Conservation (phyloP, 1,284 basidiomycete species). For the Trichosporon sp. region DNA sequence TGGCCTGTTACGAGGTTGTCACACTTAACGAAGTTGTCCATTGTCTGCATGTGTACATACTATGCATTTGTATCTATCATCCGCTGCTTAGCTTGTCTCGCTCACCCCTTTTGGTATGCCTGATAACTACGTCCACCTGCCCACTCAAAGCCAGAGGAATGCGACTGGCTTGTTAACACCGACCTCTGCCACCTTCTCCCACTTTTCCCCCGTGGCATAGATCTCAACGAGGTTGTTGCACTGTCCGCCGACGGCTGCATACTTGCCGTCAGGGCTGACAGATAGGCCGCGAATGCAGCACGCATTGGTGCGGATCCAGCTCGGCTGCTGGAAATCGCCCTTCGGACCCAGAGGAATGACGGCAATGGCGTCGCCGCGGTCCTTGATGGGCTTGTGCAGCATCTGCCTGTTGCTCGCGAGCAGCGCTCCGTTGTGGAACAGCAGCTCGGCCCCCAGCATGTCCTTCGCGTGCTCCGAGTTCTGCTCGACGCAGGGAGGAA, state of each 20-base stretch:
- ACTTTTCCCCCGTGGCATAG: conserved; percentile 45
- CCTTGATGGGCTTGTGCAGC: conserved; percentile 37
- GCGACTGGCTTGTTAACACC: conserved; percentile 62
- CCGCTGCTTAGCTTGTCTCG: too few relatives aligned
- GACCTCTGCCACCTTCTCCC: conserved; percentile 64
- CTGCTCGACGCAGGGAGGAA: neutral
- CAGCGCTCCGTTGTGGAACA: conserved; percentile 40
- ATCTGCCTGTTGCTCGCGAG: conserved; percentile 55
- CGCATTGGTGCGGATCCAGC: conserved; percentile 46
- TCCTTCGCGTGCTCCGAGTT: neutral
- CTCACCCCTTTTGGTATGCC: too few relatives aligned
- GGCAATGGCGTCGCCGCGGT: conserved; percentile 50
- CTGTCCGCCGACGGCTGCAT: conserved; percentile 50
- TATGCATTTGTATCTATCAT: conserved; percentile 1
- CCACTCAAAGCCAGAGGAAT: conserved; percentile 42
- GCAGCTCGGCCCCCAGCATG: conserved; percentile 51
- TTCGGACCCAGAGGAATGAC: conserved; percentile 44
- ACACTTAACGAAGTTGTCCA: neutral
- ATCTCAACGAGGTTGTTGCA: conserved; percentile 50
- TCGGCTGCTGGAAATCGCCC: conserved; percentile 35
- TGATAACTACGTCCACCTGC: too few relatives aligned
- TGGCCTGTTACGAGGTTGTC: too few relatives aligned
- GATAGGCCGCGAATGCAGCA: conserved; percentile 50
- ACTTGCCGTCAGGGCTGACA: conserved; percentile 50
- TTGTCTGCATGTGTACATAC: neutral